Base-by-base conservation (phyloP, 1,284 basidiomycete genomes). In the Leccinum olivaceoglutinosum region DNA sequence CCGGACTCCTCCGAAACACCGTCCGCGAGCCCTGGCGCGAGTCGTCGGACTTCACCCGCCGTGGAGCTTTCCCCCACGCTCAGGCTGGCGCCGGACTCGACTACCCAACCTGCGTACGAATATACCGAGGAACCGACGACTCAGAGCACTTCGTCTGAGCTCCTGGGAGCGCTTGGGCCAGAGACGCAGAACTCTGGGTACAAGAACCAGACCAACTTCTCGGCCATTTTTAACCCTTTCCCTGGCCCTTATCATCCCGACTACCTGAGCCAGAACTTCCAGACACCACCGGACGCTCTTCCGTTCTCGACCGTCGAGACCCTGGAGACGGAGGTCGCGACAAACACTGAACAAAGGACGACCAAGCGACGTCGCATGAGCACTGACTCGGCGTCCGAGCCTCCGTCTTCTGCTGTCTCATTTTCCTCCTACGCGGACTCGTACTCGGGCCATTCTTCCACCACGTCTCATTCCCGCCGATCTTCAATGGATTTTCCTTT, bases 221-320 rank as follows among this genome's bases (percentile, higher is more conserved):
- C 71, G 4, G 66, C 65, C 62, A 71, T 72, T 38, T 74, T 71
- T 41, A 69, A 76, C 61, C 73, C 76, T 9, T 89, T 81, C 74
- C 86, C 88, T 5, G 88, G 88, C 0, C 87, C 88, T 7, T 89
- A 88, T 68, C 85, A 89, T 68, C 87, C 86, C 2, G 89, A 90
- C 69, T 85, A 86, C 64, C 71, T 89, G 14, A 75, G 78, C 54
- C 83, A 86, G 68, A 62, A 75, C 39, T 77, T 82, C 67, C 78
- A 80, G 62, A 67, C 79, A 3, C 76, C 79, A 1, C 63, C 74
- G 3, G 86, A 88, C 62, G 77, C 84, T 0, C 74, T 84, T 21
- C 81, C 82, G 1, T 86, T 82, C 67, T 68, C 76, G 14, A 72
- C 74, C 6, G 78, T 77, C 7, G 82, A 85, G 41, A 72, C 71